Base-by-base conservation (phyloP, 1,284 basidiomycete genomes). In the Anthracocystis setariae region DNA sequence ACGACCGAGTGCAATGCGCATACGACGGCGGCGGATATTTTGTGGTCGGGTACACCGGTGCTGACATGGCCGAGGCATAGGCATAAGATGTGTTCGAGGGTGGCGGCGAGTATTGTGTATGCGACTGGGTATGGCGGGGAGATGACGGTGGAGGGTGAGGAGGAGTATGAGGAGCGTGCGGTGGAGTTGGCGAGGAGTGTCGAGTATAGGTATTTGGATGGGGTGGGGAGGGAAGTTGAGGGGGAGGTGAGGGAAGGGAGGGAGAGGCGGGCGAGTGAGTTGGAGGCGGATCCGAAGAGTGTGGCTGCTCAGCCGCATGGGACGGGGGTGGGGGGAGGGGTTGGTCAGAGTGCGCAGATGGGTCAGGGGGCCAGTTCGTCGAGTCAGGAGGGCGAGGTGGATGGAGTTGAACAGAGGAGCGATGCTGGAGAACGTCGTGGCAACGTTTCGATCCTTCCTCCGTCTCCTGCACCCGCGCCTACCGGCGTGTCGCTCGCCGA, bases 1-100 rank as follows among this genome's bases (percentile, higher is more conserved):
- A 89, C 88, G 2, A 85, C 85, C 9, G 88, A 89, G 86, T 89
- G 88, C 78, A 88, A 87, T 62, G 88, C 88, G 5, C 88, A 89
- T 66, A 89, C 88, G 9, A 86, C 88, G 13, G 87, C 88, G 8
- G 86, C 87, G 15, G 88, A 89, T 71, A 86, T 89, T 33, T 80
- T 89, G 25, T 89, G 88, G 88, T 85, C 86, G 1, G 88, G 87
- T 8, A 89, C 88, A 1, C 88, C 88, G 24, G 84, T 89, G 33
- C 77, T 89, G 48, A 88, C 88, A 9, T 88, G 85, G 84, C 87
- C 88, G 5, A 86, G 85, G 52, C 86, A 89, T 70, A 67, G 77
- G 46, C 84, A 87, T 75, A 89, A 88, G 78, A 88, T 89, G 87
- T 87, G 86, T 55, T 88, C 87, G 18, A 85, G 88, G 17, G 88